Percentiles rank a stretch among this genome's conserved stretches.
These are phyloP conservation scores for Talaromyces liani DNA, from an alignment of 495 filamentous ascomycete species.

Conservation along the genomic window DNA sequence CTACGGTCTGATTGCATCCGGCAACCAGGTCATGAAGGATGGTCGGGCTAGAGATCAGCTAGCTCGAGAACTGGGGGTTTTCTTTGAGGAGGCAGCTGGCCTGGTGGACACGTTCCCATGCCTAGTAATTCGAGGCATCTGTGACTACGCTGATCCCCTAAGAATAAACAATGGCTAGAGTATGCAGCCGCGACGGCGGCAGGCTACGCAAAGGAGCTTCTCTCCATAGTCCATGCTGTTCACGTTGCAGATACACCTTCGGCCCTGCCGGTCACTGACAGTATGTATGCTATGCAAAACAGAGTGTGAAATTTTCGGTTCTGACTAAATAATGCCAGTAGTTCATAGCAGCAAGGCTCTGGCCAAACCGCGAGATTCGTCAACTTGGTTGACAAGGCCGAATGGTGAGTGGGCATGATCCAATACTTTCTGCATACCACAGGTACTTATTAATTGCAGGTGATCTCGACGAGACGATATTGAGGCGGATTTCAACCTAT, in stretches of 20 bases:
- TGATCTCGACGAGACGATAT: not conserved
- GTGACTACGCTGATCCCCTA: slow-evolving; percentile 30
- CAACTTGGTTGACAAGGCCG: not conserved
- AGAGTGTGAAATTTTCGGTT: not conserved
- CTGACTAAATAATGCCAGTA: not conserved
- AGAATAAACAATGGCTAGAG: slow-evolving; percentile 29
- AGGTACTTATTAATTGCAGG: not conserved
- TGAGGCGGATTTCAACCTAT: not conserved
- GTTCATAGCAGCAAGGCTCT: not conserved
- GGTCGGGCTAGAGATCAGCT: slow-evolving; percentile 23
- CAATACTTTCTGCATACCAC: not conserved
- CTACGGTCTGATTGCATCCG: slow-evolving; percentile 33
- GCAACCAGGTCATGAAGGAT: slow-evolving; percentile 28
- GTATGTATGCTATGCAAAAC: not conserved
- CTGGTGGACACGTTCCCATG: slow-evolving; percentile 25
- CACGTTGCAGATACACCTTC: not conserved
- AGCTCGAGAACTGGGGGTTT: slow-evolving; percentile 19
- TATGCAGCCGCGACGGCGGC: slow-evolving; percentile 26
- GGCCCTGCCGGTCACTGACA: not conserved
- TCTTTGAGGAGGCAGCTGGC: slow-evolving; percentile 27
- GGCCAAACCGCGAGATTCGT: not conserved
- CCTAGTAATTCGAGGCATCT: slow-evolving; percentile 27
- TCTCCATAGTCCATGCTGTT: slow-evolving; percentile 6
- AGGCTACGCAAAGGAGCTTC: slow-evolving; percentile 22
- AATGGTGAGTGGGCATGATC: not conserved